phyloP scores from a whole-genome alignment of 1,284 basidiomycete genomes.

The Clitocybe nebularis region DNA sequence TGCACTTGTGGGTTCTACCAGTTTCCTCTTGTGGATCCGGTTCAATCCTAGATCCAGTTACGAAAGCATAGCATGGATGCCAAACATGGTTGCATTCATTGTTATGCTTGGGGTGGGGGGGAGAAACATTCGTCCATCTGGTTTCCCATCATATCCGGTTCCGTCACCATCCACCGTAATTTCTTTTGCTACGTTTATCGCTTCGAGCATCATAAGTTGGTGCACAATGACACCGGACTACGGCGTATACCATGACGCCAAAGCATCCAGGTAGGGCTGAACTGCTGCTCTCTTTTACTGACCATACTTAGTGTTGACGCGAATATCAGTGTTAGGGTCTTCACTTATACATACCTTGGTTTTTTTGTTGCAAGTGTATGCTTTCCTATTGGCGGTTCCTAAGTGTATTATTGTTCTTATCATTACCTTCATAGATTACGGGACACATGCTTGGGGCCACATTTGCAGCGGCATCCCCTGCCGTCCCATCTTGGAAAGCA shows the following conservation, averaged over 20 bases:
- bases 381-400: background rate
- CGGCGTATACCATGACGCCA: slow-evolving; percentile 51
- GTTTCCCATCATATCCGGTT: slow-evolving; percentile 28
- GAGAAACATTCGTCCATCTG: slow-evolving; percentile 35
- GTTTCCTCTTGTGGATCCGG: background rate
- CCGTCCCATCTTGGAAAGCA: slow-evolving; percentile 54
- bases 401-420: background rate
- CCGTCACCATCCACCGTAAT: slow-evolving; percentile 28
- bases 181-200: slow-evolving; percentile 42
- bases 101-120: slow-evolving; percentile 59
- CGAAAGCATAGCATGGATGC: slow-evolving; percentile 64
- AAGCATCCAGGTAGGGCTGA: slow-evolving; percentile 45
- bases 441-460: slow-evolving; percentile 64
- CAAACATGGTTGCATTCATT: slow-evolving; percentile 63
- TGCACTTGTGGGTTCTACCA: slow-evolving; percentile 39
- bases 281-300: slow-evolving; percentile 9
- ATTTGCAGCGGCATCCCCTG: slow-evolving; percentile 53
- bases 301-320: slow-evolving; percentile 3
- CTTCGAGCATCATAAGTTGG: slow-evolving; percentile 46
- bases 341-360: slow-evolving; percentile 63
- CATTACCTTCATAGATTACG: slow-evolving; percentile 50
- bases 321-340: slow-evolving; percentile 42
- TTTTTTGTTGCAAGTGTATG: slow-evolving; percentile 55
- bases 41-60: slow-evolving; percentile 30
- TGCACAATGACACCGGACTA: slow-evolving; percentile 55